These are phyloP conservation scores for Plantago major DNA, from an alignment of 257 asterid species.

Conservation along the genomic window DNA sequence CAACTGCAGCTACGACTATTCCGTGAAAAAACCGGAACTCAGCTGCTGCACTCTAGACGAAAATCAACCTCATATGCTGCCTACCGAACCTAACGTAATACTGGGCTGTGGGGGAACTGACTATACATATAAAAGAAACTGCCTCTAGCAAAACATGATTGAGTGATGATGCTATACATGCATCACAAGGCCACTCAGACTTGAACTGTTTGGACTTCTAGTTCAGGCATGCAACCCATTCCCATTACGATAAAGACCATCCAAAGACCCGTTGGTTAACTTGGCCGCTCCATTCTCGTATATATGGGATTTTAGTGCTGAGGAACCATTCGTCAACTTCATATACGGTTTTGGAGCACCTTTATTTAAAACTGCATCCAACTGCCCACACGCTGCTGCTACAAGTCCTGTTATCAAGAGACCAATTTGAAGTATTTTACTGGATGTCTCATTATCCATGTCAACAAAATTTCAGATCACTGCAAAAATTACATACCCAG, in stretches of 20 bases:
- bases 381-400: slow-evolving; percentile 65
- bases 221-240: slow-evolving; percentile 58
- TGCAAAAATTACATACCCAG: slow-evolving; percentile 37
- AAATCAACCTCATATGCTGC: too few species aligned
- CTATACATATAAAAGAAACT: too few species aligned
- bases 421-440: neutral
- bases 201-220: too few species aligned
- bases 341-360: slow-evolving; percentile 22
- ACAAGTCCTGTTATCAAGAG: slow-evolving; percentile 47
- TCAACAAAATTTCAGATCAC: neutral
- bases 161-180: too few species aligned
- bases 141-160: too few species aligned
- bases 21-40: too few species aligned
- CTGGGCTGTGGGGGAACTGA: too few species aligned
- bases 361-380: slow-evolving; percentile 49
- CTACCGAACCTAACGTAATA: too few species aligned
- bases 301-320: slow-evolving; percentile 35
- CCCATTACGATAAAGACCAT: slow-evolving; percentile 52
- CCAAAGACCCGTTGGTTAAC: slow-evolving; percentile 51
- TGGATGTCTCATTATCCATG: slow-evolving; percentile 2
- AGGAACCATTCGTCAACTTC: slow-evolving; percentile 44
- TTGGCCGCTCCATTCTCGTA: slow-evolving; percentile 38
- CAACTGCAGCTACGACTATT: too few species aligned
- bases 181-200: too few species aligned
- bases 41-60: too few species aligned